Evolutionary conservation across 2,329 filamentous ascomycete genomes (phyloP), one percentile per base, ranked within the genome.

Genomic region (Albophoma yamanashiensis): DNA sequence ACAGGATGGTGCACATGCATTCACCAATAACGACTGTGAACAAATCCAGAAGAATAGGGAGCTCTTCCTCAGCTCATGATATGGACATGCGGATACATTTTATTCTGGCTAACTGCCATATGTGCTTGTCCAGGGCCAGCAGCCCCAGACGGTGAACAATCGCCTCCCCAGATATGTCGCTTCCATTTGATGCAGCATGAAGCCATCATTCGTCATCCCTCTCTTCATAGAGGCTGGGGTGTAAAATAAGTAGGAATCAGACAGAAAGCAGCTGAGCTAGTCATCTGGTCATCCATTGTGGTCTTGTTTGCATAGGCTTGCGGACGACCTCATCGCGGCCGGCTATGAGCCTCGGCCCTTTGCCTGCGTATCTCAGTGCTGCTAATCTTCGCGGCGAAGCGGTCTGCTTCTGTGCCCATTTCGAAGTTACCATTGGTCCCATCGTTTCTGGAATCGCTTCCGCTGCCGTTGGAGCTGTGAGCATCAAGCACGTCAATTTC

Each of bases 401-500:
- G 80, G 60, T 86, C 82, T 34, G 40, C 64, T 31, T 15, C 45
- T 17, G 45, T 31, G 45, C 74, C 76, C n/a, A 66, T 70, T 50
- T 67, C 67, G 2, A 77, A 75, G 22, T 78, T 65, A 0, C 47
- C 60, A 3, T 56, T 60, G 4, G 58, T 85, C 83, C 53, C 27
- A n/a, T 77, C 60, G 2, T 57, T 62, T 1, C 55, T 74, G 53
- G 4, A 17, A n/a, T 43, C 39, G 15, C 3, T 20, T 42, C 9
- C 65, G 0, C 50, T 60, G 4, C 56, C 62, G 2, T 58, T 74
- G 52, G 79, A 76, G 58, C 85, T 83, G 1, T 56, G 59, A 22
- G 86, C 82, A 72, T 93, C 89, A 20, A 99, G 80, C 17, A 97
- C 91, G 67, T 94, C 90, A 36, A 97, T 91, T 71, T 96, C 92